phyloP scores from a whole-genome alignment of 306 rosid genomes.

The Geum urbanum region DNA sequence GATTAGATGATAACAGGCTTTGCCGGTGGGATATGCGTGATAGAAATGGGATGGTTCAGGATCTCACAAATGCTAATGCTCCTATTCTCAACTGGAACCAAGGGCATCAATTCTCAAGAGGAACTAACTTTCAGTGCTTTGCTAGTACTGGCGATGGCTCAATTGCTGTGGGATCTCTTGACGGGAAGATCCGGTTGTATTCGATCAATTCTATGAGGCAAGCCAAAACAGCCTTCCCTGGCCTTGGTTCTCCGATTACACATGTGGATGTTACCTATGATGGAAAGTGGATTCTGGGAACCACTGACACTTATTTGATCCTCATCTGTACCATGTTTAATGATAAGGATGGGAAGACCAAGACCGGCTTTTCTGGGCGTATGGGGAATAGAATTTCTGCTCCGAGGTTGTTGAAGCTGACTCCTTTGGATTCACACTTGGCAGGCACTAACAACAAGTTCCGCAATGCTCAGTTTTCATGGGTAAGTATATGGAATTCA shows the following conservation, averaged over 20 bases:
- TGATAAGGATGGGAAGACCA: slow-evolving; percentile 79
- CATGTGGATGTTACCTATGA: slow-evolving; percentile 93
- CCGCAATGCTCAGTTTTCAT: slow-evolving; percentile 90
- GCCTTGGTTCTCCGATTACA: slow-evolving; percentile 92
- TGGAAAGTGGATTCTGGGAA: slow-evolving; percentile 96
- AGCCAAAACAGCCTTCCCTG: slow-evolving; percentile 94
- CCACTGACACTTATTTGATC: slow-evolving; percentile 75
- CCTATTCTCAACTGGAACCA: slow-evolving; percentile 91
- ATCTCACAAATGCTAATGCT: slow-evolving; percentile 49
- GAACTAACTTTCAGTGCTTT: slow-evolving; percentile 95
- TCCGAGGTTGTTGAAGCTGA: slow-evolving; percentile 88
- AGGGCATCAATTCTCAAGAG: slow-evolving; percentile 93
- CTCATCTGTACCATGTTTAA: slow-evolving; percentile 73
- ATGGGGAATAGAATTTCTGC: slow-evolving; percentile 95
- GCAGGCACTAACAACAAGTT: slow-evolving; percentile 85
- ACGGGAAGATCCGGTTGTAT: slow-evolving; percentile 90
- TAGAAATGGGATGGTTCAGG: slow-evolving; percentile 83
- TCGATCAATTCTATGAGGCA: slow-evolving; percentile 80
- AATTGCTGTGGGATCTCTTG: slow-evolving; percentile 87
- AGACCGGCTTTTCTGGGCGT: slow-evolving; percentile 84
- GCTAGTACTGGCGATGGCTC: slow-evolving; percentile 97
- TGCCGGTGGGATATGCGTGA: slow-evolving; percentile 99
- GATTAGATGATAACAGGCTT: slow-evolving; percentile 94
- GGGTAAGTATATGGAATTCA: slow-evolving; percentile 51
- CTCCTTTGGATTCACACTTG: slow-evolving; percentile 84